A percentile compares a stretch with the other conserved stretches of the same genome.
Evolutionary conservation across 2,329 filamentous ascomycete species (phyloP).

Genomic region (Ascocoryne sarcoides): DNA sequence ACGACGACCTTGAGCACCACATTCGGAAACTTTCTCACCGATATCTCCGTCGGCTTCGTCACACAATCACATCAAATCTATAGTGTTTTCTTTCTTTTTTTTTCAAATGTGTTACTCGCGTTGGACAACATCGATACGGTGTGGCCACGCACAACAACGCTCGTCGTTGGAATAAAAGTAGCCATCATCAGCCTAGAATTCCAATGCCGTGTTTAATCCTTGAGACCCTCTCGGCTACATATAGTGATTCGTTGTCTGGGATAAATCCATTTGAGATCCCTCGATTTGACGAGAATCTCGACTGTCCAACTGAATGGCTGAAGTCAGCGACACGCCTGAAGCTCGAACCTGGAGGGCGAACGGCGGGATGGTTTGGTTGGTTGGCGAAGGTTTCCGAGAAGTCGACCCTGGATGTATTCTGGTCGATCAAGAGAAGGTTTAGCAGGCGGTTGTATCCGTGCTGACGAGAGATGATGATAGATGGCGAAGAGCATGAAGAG

Average conservation of each 20-base stretch:
- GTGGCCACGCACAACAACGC: slow-evolving; percentile 1
- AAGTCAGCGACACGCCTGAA: slow-evolving; percentile 11
- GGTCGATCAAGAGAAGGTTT: no score
- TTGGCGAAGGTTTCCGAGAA: slow-evolving; percentile 5
- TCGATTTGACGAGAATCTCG: slow-evolving; percentile 3
- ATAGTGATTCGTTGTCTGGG: slow-evolving; percentile 6
- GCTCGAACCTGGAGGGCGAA: background rate
- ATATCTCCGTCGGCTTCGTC: no score
- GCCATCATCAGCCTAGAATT: background rate
- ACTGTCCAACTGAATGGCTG: slow-evolving; percentile 4
- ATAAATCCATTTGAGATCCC: slow-evolving; percentile 5
- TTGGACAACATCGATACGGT: no score
- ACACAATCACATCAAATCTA: no score
- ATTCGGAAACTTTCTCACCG: no score
- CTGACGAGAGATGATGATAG: no score
- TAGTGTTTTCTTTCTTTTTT: no score
- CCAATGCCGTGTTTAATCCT: slow-evolving; percentile 7
- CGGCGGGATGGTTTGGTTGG: slow-evolving; percentile 9
- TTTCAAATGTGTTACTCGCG: no score
- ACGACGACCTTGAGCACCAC: no score
- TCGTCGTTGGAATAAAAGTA: slow-evolving; percentile 1
- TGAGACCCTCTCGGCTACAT: slow-evolving; percentile 10
- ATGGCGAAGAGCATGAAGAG: background rate
- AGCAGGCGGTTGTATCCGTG: no score
- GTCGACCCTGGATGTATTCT: slow-evolving; percentile 7